These are phyloP conservation scores for Perkinsus marinus DNA, from an alignment of 169 alveolate species.

Conservation along the genomic window DNA sequence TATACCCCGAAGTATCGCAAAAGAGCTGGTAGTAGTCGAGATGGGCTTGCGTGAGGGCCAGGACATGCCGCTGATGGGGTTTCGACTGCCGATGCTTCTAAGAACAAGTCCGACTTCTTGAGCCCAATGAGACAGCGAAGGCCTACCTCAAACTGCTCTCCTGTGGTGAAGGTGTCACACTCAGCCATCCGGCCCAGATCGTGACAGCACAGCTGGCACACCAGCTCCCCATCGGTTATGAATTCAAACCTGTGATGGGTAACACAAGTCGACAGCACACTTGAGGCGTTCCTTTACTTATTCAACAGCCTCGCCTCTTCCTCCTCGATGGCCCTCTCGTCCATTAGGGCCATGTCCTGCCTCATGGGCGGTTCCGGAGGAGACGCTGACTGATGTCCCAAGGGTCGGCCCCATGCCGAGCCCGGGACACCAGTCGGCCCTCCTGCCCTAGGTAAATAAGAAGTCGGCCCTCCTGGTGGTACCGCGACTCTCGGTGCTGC, in stretches of 20 bases:
- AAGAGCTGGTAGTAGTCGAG: background rate
- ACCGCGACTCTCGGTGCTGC: background rate
- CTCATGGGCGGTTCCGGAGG: background rate
- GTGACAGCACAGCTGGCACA: background rate
- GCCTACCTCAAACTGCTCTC: background rate
- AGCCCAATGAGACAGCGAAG: background rate
- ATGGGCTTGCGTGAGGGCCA: background rate
- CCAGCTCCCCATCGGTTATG: background rate
- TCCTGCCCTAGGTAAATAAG: background rate
- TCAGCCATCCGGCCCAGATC: background rate
- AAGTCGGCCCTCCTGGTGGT: background rate
- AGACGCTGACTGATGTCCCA: background rate
- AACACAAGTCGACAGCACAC: background rate
- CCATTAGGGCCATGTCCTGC: background rate
- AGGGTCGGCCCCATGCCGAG: background rate
- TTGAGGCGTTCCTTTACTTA: background rate
- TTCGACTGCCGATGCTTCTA: background rate
- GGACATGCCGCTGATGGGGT: background rate
- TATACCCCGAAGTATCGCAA: background rate
- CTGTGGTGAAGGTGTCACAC: background rate
- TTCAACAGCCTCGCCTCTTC: background rate
- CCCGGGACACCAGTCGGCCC: background rate
- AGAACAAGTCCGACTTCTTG: background rate
- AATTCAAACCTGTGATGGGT: background rate
- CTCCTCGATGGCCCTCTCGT: background rate